These are phyloP conservation scores for Akanthomyces lecanii DNA, from an alignment of 2,329 filamentous ascomycete genomes.

Conservation along the genomic window DNA sequence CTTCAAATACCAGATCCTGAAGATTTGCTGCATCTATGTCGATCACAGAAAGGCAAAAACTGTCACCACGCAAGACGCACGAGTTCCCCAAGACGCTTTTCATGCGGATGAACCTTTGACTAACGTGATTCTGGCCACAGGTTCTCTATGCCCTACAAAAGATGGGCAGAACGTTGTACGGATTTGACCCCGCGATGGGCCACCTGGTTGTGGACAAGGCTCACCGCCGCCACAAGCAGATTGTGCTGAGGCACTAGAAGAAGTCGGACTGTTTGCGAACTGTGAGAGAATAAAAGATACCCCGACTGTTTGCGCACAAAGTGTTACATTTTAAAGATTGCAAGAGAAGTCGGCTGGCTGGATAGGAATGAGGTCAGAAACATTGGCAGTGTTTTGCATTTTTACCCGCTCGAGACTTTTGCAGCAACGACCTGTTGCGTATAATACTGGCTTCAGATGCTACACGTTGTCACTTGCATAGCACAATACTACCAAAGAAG, in stretches of 20 bases:
- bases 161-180: constrained; percentile 52
- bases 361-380: background rate
- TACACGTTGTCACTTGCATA: background rate
- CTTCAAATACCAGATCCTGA: constrained; percentile 43
- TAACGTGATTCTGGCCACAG: constrained; percentile 31
- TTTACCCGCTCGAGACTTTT: background rate
- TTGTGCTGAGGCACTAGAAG: background rate
- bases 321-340: background rate
- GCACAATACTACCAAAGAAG: background rate
- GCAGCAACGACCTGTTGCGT: background rate
- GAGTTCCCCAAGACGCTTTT: constrained; percentile 22
- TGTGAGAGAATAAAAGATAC: background rate
- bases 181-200: constrained; percentile 46
- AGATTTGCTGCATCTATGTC: constrained; percentile 44
- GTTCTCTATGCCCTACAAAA: constrained; percentile 49
- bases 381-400: background rate
- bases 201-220: background rate
- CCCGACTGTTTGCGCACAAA: background rate
- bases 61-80: constrained; percentile 57
- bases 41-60: constrained; percentile 58
- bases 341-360: background rate
- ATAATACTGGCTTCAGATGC: background rate
- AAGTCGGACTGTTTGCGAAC: background rate
- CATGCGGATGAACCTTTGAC: background rate
- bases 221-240: constrained; percentile 15